Evolutionary conservation across 495 filamentous ascomycete genomes (phyloP).

Genomic region (Trichocladium uniseriatum): DNA sequence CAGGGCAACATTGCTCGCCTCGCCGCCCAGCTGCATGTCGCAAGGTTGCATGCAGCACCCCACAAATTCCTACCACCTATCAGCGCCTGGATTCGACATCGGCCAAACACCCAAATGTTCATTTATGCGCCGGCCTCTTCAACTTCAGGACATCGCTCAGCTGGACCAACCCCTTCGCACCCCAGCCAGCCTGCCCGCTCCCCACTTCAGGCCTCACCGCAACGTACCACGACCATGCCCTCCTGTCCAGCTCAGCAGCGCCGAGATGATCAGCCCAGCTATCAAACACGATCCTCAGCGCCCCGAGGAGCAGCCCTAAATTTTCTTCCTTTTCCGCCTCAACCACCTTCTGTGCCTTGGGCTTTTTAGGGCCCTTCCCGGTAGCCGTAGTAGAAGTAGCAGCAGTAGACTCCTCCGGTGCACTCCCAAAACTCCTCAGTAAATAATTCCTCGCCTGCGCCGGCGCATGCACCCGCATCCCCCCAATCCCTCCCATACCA

Average conservation of each 20-base stretch:
- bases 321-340: constrained; percentile 55
- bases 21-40: background rate
- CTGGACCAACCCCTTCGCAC: constrained; percentile 62
- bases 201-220: constrained; percentile 65
- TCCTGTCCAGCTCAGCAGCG: constrained; percentile 55
- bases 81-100: background rate
- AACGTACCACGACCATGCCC: constrained; percentile 75
- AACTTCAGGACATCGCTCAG: constrained; percentile 57
- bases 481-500: constrained; percentile 16
- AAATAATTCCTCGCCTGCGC: constrained; percentile 54
- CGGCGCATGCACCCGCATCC: constrained; percentile 58
- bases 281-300: constrained; percentile 56
- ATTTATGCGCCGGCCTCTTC: constrained; percentile 21
- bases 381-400: background rate
- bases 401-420: background rate
- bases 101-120: background rate
- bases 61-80: background rate
- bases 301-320: constrained; percentile 53
- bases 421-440: constrained; percentile 48
- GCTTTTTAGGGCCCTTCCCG: constrained; percentile 20
- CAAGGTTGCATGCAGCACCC: background rate
- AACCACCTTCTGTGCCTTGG: constrained; percentile 33
- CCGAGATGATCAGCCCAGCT: constrained; percentile 56
- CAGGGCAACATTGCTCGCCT: constrained; percentile 1
- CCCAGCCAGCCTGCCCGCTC: constrained; percentile 65